Conservation (phyloP, 805 yeast genomes). For the Metschnikowia colocasiae region DNA sequence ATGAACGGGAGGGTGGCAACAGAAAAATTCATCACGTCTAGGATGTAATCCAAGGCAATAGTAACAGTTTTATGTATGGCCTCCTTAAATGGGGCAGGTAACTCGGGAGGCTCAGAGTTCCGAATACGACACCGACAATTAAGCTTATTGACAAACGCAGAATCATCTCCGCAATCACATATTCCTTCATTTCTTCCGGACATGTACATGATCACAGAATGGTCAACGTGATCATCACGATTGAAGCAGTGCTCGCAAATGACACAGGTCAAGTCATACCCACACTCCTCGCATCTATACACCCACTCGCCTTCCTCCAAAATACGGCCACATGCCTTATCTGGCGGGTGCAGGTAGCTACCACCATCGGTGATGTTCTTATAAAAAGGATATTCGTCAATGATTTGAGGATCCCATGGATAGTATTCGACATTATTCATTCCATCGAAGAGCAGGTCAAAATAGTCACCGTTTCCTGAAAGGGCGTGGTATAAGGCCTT, state of each 20-base stretch:
- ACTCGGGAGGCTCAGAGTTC: conserved; percentile 5
- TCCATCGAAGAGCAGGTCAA: conserved; percentile 13
- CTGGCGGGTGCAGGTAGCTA: conserved; percentile 43
- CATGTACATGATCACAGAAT: conserved; percentile 53
- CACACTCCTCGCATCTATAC: conserved; percentile 73
- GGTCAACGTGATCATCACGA: conserved; percentile 62
- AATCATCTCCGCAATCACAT: conserved; percentile 72
- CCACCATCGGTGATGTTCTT: not conserved
- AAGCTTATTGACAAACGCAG: conserved; percentile 54
- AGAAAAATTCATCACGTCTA: conserved; percentile 41
- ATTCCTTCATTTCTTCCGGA: conserved; percentile 47
- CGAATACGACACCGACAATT: conserved; percentile 44
- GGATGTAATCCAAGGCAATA: conserved; percentile 38
- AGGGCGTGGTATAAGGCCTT: conserved; percentile 29
- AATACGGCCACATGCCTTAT: conserved; percentile 66
- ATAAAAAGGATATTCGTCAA: conserved; percentile 10
- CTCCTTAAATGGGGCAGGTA: conserved; percentile 15
- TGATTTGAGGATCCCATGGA: conserved; percentile 6
- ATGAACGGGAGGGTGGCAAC: conserved; percentile 40
- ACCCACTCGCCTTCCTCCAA: conserved; percentile 62
- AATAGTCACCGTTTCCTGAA: conserved; percentile 15
- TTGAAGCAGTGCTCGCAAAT: conserved; percentile 72
- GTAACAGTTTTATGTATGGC: conserved; percentile 28
- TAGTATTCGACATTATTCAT: not conserved
- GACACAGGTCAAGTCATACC: conserved; percentile 75